Evolutionary conservation across 1,284 basidiomycete genomes (phyloP).

Genomic region (Mycosarcoma maydis): DNA sequence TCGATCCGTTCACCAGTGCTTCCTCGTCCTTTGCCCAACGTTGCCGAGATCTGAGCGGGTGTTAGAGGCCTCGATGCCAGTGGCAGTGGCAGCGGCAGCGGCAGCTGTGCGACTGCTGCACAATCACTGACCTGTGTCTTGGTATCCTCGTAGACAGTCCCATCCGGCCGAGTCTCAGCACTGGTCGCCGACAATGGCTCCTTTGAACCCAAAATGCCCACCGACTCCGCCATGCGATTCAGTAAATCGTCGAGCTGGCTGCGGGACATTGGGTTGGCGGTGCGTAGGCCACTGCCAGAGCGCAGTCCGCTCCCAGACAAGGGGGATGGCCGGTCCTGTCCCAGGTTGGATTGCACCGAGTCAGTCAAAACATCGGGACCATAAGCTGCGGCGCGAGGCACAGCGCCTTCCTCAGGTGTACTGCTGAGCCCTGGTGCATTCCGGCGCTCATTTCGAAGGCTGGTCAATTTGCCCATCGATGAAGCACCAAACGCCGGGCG

Average conservation of each 20-base stretch:
- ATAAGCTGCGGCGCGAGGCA: background rate
- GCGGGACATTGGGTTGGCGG: constrained; percentile 36
- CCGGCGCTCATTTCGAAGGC: constrained; percentile 22
- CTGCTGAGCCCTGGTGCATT: constrained; percentile 31
- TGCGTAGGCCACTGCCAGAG: constrained; percentile 19
- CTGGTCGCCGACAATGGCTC: constrained; percentile 11
- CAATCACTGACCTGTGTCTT: background rate
- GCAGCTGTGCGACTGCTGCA: constrained; percentile 1
- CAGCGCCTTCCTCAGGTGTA: constrained; percentile 28
- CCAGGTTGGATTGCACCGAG: constrained; percentile 25
- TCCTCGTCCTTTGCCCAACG: constrained; percentile 16
- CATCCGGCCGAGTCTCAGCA: constrained; percentile 16
- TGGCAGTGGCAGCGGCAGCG: too few relatives aligned
- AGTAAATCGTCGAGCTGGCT: constrained; percentile 59
- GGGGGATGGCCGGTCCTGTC: constrained; percentile 19
- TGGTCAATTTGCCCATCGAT: constrained; percentile 23
- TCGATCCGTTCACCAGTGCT: background rate
- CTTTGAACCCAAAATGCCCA: constrained; percentile 29
- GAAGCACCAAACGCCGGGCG: constrained; percentile 33
- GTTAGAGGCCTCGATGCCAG: constrained; percentile 6
- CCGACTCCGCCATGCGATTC: constrained; percentile 50
- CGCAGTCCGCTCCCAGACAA: constrained; percentile 28
- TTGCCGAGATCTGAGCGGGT: constrained; percentile 11
- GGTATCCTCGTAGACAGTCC: background rate
- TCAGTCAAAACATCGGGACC: constrained; percentile 21